phyloP scores from a whole-genome alignment of 106 monocot species.

The Alisma plantagoaquatica region DNA sequence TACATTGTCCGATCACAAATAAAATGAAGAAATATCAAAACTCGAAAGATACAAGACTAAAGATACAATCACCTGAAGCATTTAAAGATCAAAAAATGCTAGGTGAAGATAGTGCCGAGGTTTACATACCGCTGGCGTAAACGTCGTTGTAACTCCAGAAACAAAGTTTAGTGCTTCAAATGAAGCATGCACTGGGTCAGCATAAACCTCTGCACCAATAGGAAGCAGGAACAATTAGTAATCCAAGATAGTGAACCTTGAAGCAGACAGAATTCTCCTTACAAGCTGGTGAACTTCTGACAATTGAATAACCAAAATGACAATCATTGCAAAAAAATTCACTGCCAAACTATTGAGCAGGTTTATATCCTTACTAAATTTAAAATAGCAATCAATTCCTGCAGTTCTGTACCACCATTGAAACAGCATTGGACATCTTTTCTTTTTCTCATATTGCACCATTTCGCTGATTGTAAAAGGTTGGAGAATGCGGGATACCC shows the following conservation, averaged over 20 bases:
- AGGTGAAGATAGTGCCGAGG: too few relatives aligned
- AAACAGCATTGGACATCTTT: too few relatives aligned
- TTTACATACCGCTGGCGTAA: conserved; percentile 60
- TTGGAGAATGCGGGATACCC: too few relatives aligned
- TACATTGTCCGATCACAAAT: not conserved
- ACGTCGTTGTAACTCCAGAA: conserved; percentile 64
- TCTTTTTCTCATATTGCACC: too few relatives aligned
- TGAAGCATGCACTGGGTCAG: conserved; percentile 78
- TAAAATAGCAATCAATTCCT: not conserved
- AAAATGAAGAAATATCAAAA: not conserved
- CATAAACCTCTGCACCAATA: conserved; percentile 82
- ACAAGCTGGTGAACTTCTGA: not conserved
- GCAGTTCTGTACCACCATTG: too few relatives aligned
- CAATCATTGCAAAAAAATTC: too few relatives aligned
- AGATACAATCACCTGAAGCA: not conserved
- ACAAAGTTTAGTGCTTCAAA: conserved; percentile 78
- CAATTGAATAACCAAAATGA: not conserved
- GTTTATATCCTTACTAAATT: not conserved
- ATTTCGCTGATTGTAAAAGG: too few relatives aligned
- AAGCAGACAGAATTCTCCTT: not conserved
- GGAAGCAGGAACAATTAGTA: not conserved
- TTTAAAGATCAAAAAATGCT: not conserved
- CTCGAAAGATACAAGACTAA: not conserved
- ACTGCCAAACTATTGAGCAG: not conserved
- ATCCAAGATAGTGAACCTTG: not conserved